phyloP scores from a whole-genome alignment of 805 yeast species.

The Pichia gijzeniarum region DNA sequence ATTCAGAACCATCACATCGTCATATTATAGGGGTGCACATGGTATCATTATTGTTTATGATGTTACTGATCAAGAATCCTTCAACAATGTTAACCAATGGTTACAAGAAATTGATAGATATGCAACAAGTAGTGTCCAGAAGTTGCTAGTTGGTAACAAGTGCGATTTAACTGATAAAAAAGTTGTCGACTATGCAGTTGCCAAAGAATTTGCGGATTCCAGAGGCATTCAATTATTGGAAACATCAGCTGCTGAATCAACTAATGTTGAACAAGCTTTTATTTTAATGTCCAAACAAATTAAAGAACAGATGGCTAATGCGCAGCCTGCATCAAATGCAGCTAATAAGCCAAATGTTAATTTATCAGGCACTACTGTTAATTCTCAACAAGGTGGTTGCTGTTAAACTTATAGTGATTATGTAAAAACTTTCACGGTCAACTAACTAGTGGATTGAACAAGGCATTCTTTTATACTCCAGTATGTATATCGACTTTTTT shows the following conservation, averaged over 20 bases:
- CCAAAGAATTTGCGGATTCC: slow-evolving; percentile 96
- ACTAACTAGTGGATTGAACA: too few relatives aligned
- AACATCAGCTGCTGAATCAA: slow-evolving; percentile 90
- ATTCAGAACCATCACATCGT: slow-evolving; percentile 94
- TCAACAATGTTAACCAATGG: slow-evolving; percentile 97
- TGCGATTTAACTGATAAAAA: slow-evolving; percentile 90
- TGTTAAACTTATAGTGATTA: slow-evolving; percentile 31
- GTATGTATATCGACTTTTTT: neutral
- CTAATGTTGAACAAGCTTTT: slow-evolving; percentile 97
- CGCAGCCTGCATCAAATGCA: slow-evolving; percentile 36
- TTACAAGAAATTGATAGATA: slow-evolving; percentile 96
- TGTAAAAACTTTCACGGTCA: too few relatives aligned
- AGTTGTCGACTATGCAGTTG: slow-evolving; percentile 92
- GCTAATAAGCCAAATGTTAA: slow-evolving; percentile 59
- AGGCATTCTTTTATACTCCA: neutral
- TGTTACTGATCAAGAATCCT: slow-evolving; percentile 94
- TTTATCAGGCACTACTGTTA: slow-evolving; percentile 61
- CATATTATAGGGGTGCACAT: slow-evolving; percentile 97
- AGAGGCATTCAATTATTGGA: slow-evolving; percentile 92
- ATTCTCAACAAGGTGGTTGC: slow-evolving; percentile 39
- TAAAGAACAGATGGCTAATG: slow-evolving; percentile 85
- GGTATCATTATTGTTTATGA: slow-evolving; percentile 97
- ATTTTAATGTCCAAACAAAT: slow-evolving; percentile 98
- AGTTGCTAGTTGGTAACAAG: slow-evolving; percentile 92
- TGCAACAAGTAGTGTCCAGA: slow-evolving; percentile 96